A percentile compares a stretch with the other conserved stretches of the same genome.
These are phyloP conservation scores for Hypoxylon sp. DNA, from an alignment of 2,329 filamentous ascomycete genomes.

Conservation along the genomic window DNA sequence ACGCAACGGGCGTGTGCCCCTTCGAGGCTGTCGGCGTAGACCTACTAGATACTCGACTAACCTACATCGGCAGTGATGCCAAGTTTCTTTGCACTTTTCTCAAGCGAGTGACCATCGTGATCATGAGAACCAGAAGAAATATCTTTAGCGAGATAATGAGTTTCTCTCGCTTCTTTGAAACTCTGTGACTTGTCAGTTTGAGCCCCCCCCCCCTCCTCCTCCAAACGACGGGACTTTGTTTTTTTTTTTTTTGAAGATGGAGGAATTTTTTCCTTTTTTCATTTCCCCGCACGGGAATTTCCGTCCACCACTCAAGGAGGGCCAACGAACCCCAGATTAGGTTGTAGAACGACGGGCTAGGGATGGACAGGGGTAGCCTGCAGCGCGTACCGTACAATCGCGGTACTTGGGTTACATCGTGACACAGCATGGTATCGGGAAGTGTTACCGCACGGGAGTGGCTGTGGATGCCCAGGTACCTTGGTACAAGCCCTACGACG, in stretches of 20 bases:
- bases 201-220: too few relatives aligned
- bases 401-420: conserved; percentile 37
- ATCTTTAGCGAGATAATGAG: conserved; percentile 12
- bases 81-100: conserved; percentile 12
- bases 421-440: conserved; percentile 39
- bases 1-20: conserved; percentile 16
- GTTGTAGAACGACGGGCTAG: conserved; percentile 28
- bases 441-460: conserved; percentile 39
- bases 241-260: conserved; percentile 7
- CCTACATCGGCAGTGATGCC: conserved; percentile 17
- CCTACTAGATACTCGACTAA: conserved; percentile 15
- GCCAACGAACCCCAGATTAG: conserved; percentile 22
- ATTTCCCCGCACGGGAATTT: conserved; percentile 36
- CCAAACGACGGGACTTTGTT: too few relatives aligned
- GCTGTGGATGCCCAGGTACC: conserved; percentile 21
- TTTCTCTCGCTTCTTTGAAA: conserved; percentile 13
- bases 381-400: conserved; percentile 25
- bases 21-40: conserved; percentile 19
- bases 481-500: neutral
- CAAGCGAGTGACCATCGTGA: conserved; percentile 28
- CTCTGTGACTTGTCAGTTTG: conserved; percentile 21
- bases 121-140: conserved; percentile 2
- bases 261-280: neutral
- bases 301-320: conserved; percentile 25
- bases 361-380: conserved; percentile 21